Evolutionary conservation across 768 basidiomycete genomes (phyloP).

Genomic region (Lentinula raphanica): DNA sequence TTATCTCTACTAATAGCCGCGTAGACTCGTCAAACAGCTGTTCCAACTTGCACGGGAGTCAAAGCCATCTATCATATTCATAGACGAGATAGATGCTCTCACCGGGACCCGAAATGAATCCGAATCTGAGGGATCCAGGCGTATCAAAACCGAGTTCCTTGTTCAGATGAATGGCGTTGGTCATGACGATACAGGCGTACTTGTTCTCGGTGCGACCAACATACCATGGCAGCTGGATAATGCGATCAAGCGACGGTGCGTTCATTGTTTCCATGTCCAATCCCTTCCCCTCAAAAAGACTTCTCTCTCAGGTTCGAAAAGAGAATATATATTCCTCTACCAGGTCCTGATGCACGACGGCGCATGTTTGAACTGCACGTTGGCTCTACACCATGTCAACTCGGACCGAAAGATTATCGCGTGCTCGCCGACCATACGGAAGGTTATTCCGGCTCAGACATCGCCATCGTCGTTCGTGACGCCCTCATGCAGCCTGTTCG

Average conservation of each 20-base stretch:
- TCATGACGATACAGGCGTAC: conserved; percentile 92
- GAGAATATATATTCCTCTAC: conserved; percentile 96
- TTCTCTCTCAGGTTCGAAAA: conserved; percentile 74
- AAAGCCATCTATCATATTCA: conserved; percentile 97
- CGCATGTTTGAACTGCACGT: conserved; percentile 98
- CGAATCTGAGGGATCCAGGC: conserved; percentile 94
- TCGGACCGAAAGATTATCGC: conserved; percentile 74
- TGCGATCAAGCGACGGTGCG: conserved; percentile 91
- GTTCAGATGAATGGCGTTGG: conserved; percentile 99
- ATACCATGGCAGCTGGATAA: conserved; percentile 98
- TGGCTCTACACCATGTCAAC: conserved; percentile 85
- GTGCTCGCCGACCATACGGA: conserved; percentile 81
- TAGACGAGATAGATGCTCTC: conserved; percentile 97
- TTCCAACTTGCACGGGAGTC: conserved; percentile 94
- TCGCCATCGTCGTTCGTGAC: conserved; percentile 90
- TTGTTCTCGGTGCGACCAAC: conserved; percentile 96
- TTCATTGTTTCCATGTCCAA: neutral
- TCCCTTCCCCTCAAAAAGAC: neutral
- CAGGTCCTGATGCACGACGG: conserved; percentile 84
- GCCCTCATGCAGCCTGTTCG: conserved; percentile 98
- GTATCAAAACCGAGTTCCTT: conserved; percentile 96
- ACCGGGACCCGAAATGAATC: conserved; percentile 92
- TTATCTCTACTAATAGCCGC: neutral
- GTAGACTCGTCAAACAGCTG: conserved; percentile 88
- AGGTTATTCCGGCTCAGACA: conserved; percentile 93